These are phyloP conservation scores for Exophiala calicioides DNA, from an alignment of 2,329 filamentous ascomycete species.

Conservation along the genomic window DNA sequence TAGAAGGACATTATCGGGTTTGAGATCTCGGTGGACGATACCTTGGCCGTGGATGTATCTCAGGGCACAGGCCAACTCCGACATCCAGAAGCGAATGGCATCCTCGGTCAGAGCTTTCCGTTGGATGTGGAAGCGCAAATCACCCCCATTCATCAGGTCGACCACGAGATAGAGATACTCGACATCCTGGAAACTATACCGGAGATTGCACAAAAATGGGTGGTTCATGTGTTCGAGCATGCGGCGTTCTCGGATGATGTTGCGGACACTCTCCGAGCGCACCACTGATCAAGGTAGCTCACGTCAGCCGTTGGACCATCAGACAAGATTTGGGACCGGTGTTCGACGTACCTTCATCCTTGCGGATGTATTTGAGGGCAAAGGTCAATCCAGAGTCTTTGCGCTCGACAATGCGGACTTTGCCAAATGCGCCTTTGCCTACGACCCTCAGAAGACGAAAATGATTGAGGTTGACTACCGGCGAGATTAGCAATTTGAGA, in stretches of 20 bases:
- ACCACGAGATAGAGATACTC: conserved; percentile 99
- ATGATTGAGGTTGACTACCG: conserved; percentile 88
- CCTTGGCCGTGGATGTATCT: conserved; percentile 82
- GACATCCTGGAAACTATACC: conserved; percentile 98
- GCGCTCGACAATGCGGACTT: conserved; percentile 96
- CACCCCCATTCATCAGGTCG: conserved; percentile 96
- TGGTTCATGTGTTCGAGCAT: conserved; percentile 99
- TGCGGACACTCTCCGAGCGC: conserved; percentile 94
- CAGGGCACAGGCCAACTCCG: conserved; percentile 87
- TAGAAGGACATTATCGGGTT: conserved; percentile 86
- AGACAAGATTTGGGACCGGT: conserved; percentile 30
- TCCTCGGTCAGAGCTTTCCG: conserved; percentile 98
- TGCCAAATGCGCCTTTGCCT: conserved; percentile 96
- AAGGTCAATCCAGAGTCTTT: conserved; percentile 95
- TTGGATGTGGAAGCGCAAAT: conserved; percentile 95
- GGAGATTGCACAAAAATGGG: conserved; percentile 95
- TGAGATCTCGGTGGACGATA: conserved; percentile 88
- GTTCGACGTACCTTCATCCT: conserved; percentile 90
- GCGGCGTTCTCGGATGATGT: conserved; percentile 93
- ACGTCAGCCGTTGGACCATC: no score
- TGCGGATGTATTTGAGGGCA: conserved; percentile 95
- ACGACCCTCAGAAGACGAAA: conserved; percentile 94
- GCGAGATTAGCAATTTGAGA: conserved; percentile 1
- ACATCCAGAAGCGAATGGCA: conserved; percentile 94
- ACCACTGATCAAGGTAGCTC: no score